Evolutionary conservation across 495 filamentous ascomycete species (phyloP).

Genomic region (Tuber microsphaerosporum): DNA sequence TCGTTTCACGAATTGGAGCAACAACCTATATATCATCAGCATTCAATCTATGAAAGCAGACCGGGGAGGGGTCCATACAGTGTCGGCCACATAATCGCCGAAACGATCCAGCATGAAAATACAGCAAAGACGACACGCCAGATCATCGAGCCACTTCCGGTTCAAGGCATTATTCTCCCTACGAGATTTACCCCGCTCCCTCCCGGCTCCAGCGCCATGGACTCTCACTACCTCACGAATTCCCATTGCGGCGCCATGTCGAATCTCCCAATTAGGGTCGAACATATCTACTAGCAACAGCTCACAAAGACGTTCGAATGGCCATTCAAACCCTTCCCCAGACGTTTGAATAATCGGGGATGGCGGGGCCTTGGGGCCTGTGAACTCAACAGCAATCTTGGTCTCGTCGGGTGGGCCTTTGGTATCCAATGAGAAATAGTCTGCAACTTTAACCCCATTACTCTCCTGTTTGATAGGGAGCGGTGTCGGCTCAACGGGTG

Average conservation of each 20-base stretch:
- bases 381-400: constrained; percentile 93
- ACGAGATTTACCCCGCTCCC: constrained; percentile 60
- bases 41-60: background rate
- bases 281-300: constrained; percentile 88
- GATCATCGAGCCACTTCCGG: constrained; percentile 78
- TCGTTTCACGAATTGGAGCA: constrained; percentile 89
- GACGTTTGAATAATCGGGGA: constrained; percentile 53
- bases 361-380: constrained; percentile 62
- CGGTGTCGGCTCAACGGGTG: constrained; percentile 52
- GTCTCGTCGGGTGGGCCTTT: constrained; percentile 71
- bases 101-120: constrained; percentile 97
- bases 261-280: constrained; percentile 87
- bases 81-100: constrained; percentile 95
- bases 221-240: constrained; percentile 85
- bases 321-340: constrained; percentile 79
- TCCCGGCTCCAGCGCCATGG: constrained; percentile 85
- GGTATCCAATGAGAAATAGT: constrained; percentile 81
- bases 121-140: constrained; percentile 84
- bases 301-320: constrained; percentile 86
- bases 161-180: constrained; percentile 72
- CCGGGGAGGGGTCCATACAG: constrained; percentile 45
- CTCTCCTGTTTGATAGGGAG: constrained; percentile 60
- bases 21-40: constrained; percentile 51
- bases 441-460: constrained; percentile 51
- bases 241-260: constrained; percentile 96